Evolutionary conservation across 768 basidiomycete genomes (phyloP).

Genomic region (Leccinum arenicola): DNA sequence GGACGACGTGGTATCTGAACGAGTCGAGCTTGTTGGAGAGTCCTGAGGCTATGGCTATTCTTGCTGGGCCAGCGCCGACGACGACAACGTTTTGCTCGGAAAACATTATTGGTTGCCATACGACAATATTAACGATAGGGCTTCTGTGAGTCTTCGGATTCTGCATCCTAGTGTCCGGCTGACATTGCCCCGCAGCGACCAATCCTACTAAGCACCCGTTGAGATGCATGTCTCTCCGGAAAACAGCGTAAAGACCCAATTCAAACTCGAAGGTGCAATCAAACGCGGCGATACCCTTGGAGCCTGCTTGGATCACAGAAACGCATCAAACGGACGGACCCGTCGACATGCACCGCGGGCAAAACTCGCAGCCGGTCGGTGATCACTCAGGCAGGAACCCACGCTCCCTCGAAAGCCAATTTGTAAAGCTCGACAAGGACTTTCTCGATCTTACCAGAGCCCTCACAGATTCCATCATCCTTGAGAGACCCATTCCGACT

Average conservation of each 20-base stretch:
- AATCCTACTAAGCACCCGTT: not conserved
- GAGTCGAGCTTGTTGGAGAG: conserved; percentile 53
- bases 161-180: too few relatives aligned
- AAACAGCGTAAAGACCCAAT: conserved; percentile 73
- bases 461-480: conserved; percentile 50
- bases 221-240: conserved; percentile 41
- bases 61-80: conserved; percentile 54
- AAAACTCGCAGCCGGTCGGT: conserved; percentile 11
- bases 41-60: conserved; percentile 40
- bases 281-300: conserved; percentile 71
- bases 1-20: conserved; percentile 46
- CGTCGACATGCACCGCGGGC: conserved; percentile 6
- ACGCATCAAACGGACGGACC: conserved; percentile 7
- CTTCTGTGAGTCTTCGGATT: not conserved
- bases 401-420: conserved; percentile 62
- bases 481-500: conserved; percentile 68
- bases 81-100: conserved; percentile 44
- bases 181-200: not conserved
- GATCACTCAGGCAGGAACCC: conserved; percentile 39
- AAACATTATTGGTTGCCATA: conserved; percentile 4
- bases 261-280: conserved; percentile 76
- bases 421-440: conserved; percentile 54
- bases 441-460: conserved; percentile 61
- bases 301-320: conserved; percentile 22
- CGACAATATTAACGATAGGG: not conserved